Percentiles rank a stretch among this genome's conserved stretches.
Conservation (phyloP, 345 rosid species). For the Eucalyptus virginea region DNA sequence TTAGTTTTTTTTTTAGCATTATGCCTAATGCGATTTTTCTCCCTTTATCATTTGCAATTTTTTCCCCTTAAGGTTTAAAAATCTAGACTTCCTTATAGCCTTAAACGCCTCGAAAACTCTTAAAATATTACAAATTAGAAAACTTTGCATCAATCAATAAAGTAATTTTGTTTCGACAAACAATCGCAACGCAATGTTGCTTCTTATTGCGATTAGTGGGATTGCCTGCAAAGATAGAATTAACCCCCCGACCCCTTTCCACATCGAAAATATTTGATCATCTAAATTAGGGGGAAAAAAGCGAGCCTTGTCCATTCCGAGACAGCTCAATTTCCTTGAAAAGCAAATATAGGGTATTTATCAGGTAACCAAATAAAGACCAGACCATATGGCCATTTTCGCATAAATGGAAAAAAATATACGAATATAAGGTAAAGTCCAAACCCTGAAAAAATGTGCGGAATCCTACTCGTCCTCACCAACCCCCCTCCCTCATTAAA, state of each 20-base stretch:
- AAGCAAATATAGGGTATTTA: neutral
- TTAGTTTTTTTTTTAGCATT: neutral
- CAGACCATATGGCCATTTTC: neutral
- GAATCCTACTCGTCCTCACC: neutral
- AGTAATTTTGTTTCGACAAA: neutral
- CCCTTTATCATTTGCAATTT: neutral
- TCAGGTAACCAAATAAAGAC: neutral
- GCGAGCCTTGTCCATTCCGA: neutral
- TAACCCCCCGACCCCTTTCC: neutral
- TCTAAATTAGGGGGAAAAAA: neutral
- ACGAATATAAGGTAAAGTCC: neutral
- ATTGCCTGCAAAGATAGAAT: neutral
- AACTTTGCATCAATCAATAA: neutral
- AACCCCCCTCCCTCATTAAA: neutral
- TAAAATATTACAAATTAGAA: neutral
- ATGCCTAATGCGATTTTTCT: neutral
- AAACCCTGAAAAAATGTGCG: neutral
- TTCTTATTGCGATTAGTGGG: neutral
- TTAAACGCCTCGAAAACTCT: neutral
- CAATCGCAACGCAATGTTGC: neutral
- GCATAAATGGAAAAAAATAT: neutral
- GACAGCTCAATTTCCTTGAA: neutral
- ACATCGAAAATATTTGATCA: too few species aligned
- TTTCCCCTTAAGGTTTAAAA: neutral
- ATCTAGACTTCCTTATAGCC: neutral